phyloP scores from a whole-genome alignment of 106 monocot genomes.

The Acorus gramineus region DNA sequence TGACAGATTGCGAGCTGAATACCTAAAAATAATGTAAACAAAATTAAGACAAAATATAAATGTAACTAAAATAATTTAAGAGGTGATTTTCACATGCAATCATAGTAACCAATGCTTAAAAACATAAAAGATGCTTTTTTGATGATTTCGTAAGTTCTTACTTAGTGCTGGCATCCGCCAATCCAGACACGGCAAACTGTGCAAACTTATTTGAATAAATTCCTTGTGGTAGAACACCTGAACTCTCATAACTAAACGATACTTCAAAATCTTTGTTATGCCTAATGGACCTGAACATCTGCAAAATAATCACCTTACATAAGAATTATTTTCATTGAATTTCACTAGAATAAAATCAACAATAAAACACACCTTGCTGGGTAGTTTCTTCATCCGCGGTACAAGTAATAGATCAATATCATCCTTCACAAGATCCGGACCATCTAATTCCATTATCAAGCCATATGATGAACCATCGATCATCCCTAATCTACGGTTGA shows the following conservation, averaged over 20 bases:
- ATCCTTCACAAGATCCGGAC: constrained; percentile 47
- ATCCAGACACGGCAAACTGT: constrained; percentile 69
- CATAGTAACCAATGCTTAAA: neutral
- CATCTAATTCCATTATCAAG: constrained; percentile 52
- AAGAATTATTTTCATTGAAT: no score
- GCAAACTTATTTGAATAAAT: constrained; percentile 48
- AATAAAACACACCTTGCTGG: constrained; percentile 53
- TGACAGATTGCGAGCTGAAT: constrained; percentile 69
- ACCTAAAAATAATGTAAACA: constrained; percentile 31
- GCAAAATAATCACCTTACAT: neutral
- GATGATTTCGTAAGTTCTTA: constrained; percentile 19
- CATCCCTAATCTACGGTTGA: constrained; percentile 95
- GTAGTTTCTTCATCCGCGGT: constrained; percentile 87
- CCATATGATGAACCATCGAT: constrained; percentile 96
- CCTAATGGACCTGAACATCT: constrained; percentile 82
- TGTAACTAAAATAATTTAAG: no score
- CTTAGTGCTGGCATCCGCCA: constrained; percentile 83
- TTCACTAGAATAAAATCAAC: no score
- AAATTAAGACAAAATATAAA: neutral
- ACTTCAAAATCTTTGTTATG: constrained; percentile 83
- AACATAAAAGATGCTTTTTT: neutral
- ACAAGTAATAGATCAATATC: constrained; percentile 69
- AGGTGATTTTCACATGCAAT: neutral
- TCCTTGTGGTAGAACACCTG: constrained; percentile 58
- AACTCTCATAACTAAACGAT: constrained; percentile 66